phyloP scores from a whole-genome alignment of 352 stramenopile genomes.

The Globisporangium nagaii region DNA sequence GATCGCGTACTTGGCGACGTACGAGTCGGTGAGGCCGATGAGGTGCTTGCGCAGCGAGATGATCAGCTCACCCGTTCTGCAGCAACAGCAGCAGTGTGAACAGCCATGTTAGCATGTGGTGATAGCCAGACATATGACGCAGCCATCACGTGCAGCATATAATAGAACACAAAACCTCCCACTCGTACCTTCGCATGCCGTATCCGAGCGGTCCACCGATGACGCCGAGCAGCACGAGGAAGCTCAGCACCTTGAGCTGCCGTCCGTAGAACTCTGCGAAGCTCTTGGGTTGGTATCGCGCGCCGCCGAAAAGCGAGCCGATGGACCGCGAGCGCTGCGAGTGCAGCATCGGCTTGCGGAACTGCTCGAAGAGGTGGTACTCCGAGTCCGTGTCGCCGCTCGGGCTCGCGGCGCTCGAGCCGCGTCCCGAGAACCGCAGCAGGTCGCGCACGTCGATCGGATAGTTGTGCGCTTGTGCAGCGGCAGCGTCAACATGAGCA shows the following conservation, averaged over 20 bases:
- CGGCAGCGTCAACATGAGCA: background rate
- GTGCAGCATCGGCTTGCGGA: conserved; percentile 7
- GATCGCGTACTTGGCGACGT: conserved; percentile 34
- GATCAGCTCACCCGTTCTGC: conserved; percentile 26
- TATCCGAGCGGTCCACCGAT: conserved; percentile 78
- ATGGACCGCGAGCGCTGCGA: conserved; percentile 43
- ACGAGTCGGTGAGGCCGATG: conserved; percentile 25
- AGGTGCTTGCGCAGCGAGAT: conserved; percentile 34
- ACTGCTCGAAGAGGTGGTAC: conserved; percentile 17
- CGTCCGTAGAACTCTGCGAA: conserved; percentile 45
- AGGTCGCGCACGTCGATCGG: conserved; percentile 14
- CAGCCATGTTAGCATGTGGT: background rate
- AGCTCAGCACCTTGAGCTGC: conserved; percentile 66
- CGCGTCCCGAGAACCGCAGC: conserved; percentile 9
- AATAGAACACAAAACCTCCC: background rate
- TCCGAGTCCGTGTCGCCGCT: conserved; percentile 24
- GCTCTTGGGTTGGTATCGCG: conserved; percentile 30
- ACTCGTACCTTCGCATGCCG: conserved; percentile 34
- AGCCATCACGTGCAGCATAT: background rate
- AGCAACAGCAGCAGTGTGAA: background rate
- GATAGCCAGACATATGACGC: background rate
- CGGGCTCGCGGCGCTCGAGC: conserved; percentile 10
- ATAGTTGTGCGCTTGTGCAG: background rate
- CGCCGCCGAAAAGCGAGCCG: conserved; percentile 61
- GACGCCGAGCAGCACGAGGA: conserved; percentile 74